Percentiles rank a stretch among this genome's conserved stretches.
These are phyloP conservation scores for Tylopilus sp. DNA, from an alignment of 768 basidiomycete genomes.

Conservation along the genomic window DNA sequence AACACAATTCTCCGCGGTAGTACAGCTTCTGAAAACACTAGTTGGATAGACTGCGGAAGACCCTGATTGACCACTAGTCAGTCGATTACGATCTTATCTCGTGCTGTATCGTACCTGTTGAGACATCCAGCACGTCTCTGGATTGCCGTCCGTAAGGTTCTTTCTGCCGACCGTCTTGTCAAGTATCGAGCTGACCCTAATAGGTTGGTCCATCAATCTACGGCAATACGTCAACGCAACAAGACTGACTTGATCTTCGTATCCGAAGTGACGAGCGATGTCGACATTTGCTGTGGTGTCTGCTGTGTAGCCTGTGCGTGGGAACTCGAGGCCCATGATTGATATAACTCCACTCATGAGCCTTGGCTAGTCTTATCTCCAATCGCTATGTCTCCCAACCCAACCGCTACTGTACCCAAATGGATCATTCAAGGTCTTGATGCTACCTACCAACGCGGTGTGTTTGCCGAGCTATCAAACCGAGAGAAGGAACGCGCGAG, in stretches of 20 bases:
- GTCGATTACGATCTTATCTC: not conserved
- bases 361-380: not conserved
- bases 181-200: conserved; percentile 75
- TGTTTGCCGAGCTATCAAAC: conserved; percentile 34
- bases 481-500: conserved; percentile 37
- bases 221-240: conserved; percentile 21
- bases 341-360: not conserved
- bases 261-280: conserved; percentile 21
- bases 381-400: conserved; percentile 10
- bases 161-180: conserved; percentile 74
- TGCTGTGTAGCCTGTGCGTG: conserved; percentile 12
- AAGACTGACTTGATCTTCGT: conserved; percentile 38
- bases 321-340: not conserved
- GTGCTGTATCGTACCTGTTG: conserved; percentile 51
- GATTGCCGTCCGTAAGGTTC: conserved; percentile 61
- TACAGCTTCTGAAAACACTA: conserved; percentile 52
- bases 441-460: conserved; percentile 16
- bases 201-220: conserved; percentile 6
- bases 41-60: conserved; percentile 70
- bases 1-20: conserved; percentile 52
- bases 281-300: not conserved
- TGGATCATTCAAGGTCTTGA: conserved; percentile 20
- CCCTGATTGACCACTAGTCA: conserved; percentile 49
- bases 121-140: conserved; percentile 85
- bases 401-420: conserved; percentile 1